Conservation (phyloP, 495 filamentous ascomycete species). For the Podospora conica region DNA sequence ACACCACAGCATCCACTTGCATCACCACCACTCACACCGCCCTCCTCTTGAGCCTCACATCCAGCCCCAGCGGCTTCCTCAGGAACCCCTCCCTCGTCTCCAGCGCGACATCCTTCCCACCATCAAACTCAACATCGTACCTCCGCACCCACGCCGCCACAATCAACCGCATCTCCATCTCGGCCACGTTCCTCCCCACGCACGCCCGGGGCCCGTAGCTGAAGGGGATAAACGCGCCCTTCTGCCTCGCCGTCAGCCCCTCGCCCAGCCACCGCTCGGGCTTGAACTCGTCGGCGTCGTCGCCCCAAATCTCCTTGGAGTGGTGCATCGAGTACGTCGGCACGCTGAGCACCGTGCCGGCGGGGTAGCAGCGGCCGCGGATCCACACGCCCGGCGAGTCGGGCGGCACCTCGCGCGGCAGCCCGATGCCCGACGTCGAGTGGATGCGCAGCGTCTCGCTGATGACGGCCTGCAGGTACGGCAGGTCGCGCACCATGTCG, state of each 20-base stretch:
- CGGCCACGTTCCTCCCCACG: constrained; percentile 81
- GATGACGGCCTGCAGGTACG: constrained; percentile 74
- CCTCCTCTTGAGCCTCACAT: constrained; percentile 54
- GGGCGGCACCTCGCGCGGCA: constrained; percentile 71
- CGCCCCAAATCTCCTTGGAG: constrained; percentile 73
- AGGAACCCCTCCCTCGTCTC: constrained; percentile 84
- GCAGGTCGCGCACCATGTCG: constrained; percentile 66
- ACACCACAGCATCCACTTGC: too few relatives aligned
- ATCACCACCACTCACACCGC: not conserved
- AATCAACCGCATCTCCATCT: constrained; percentile 88
- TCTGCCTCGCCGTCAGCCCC: constrained; percentile 56
- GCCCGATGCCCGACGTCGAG: constrained; percentile 80
- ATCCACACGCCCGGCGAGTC: constrained; percentile 44
- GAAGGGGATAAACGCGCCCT: constrained; percentile 80
- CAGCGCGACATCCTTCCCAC: constrained; percentile 56
- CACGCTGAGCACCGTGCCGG: constrained; percentile 72
- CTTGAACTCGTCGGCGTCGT: constrained; percentile 67
- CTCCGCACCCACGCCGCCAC: constrained; percentile 66
- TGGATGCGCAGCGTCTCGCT: constrained; percentile 88
- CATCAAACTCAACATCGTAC: constrained; percentile 62
- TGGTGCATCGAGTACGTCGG: constrained; percentile 88
- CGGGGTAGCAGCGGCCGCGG: constrained; percentile 58
- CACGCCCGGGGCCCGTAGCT: constrained; percentile 74
- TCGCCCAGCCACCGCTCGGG: constrained; percentile 66
- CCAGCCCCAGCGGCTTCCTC: constrained; percentile 73